These are phyloP conservation scores for Blastobotrys chiropterorum DNA, from an alignment of 805 yeast genomes.

Conservation along the genomic window DNA sequence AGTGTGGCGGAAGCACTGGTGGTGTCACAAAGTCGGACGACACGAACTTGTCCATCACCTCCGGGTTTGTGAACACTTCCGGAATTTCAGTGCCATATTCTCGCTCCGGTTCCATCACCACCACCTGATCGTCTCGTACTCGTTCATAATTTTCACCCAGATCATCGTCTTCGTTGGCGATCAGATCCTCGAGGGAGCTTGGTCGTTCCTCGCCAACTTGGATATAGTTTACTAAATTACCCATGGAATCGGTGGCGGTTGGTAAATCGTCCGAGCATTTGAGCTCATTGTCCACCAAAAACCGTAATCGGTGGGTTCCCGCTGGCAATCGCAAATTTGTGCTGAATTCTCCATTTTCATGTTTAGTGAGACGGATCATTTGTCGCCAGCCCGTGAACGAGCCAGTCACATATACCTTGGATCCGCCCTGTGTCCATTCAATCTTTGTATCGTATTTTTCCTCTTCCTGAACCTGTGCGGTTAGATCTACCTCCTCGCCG, in stretches of 20 bases:
- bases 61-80: conserved; percentile 36
- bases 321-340: conserved; percentile 47
- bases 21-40: conserved; percentile 60
- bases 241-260: conserved; percentile 94
- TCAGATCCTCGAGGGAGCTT: background rate
- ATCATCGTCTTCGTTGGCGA: conserved; percentile 1
- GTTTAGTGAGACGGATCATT: conserved; percentile 74
- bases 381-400: conserved; percentile 98
- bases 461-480: conserved; percentile 14
- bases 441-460: conserved; percentile 50
- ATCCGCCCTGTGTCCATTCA: conserved; percentile 95
- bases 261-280: conserved; percentile 82
- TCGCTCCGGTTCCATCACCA: conserved; percentile 57
- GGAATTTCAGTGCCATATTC: conserved; percentile 44
- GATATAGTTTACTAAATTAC: conserved; percentile 86
- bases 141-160: conserved; percentile 41
- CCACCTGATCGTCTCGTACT: conserved; percentile 41
- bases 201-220: conserved; percentile 24
- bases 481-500: conserved; percentile 29
- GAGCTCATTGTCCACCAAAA: conserved; percentile 88
- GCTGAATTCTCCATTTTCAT: conserved; percentile 32
- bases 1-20: conserved; percentile 94
- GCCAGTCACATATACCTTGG: conserved; percentile 91
- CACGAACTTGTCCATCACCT: conserved; percentile 37
- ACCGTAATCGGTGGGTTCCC: conserved; percentile 88